Evolutionary conservation across 352 stramenopile genomes (phyloP).

Genomic region (Pythium biforme): DNA sequence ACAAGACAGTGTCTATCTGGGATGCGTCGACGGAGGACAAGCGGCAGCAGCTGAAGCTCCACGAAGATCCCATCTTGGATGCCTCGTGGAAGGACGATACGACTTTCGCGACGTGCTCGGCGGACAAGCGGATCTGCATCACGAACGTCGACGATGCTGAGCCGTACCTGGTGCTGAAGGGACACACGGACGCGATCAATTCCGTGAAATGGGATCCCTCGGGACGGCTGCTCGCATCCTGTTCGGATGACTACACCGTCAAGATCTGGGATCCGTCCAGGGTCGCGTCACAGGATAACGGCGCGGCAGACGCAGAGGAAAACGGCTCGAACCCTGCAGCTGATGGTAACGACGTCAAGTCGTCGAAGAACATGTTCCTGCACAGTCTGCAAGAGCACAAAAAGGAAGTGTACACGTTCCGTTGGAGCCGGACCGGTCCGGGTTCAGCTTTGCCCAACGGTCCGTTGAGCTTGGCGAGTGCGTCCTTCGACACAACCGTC

Average conservation of each 20-base stretch:
- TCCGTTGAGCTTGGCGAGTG: slow-evolving; percentile 89
- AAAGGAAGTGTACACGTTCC: slow-evolving; percentile 94
- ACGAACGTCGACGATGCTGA: slow-evolving; percentile 78
- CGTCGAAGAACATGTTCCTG: slow-evolving; percentile 45
- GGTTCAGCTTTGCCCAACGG: slow-evolving; percentile 56
- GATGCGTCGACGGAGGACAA: slow-evolving; percentile 88
- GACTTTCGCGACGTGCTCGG: slow-evolving; percentile 95
- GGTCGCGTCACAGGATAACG: slow-evolving; percentile 17
- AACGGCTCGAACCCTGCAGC: slow-evolving; percentile 19
- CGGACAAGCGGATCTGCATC: slow-evolving; percentile 92
- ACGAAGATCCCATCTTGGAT: slow-evolving; percentile 87
- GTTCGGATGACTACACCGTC: slow-evolving; percentile 97
- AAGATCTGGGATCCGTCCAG: slow-evolving; percentile 94
- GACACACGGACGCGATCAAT: slow-evolving; percentile 98
- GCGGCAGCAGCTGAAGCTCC: slow-evolving; percentile 94
- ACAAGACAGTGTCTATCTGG: slow-evolving; percentile 87
- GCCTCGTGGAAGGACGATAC: slow-evolving; percentile 93
- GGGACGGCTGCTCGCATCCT: slow-evolving; percentile 92
- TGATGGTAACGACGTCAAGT: slow-evolving; percentile 16
- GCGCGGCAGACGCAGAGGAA: slow-evolving; percentile 10
- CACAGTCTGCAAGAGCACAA: slow-evolving; percentile 90
- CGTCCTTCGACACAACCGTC: slow-evolving; percentile 96
- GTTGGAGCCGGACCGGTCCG: slow-evolving; percentile 87
- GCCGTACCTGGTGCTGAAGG: slow-evolving; percentile 83
- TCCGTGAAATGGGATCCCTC: slow-evolving; percentile 97